phyloP scores from a whole-genome alignment of 1,284 basidiomycete species.

The Pseudozyma pruni region DNA sequence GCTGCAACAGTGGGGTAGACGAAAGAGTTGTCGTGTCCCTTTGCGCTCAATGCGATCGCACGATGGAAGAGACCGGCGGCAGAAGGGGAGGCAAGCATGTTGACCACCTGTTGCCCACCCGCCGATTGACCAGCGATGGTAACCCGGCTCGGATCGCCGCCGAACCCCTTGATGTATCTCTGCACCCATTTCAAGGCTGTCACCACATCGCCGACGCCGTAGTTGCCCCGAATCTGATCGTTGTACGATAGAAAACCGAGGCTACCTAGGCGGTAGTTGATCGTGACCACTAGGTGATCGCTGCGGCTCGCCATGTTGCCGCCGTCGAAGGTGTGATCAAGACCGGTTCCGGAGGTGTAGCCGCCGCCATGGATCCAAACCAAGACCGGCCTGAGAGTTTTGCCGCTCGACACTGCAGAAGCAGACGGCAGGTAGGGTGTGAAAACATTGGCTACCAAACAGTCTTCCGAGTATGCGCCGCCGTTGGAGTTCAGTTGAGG shows the following conservation, averaged over 20 bases:
- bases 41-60: conserved; percentile 37
- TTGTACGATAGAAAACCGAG: conserved; percentile 49
- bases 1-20: conserved; percentile 21
- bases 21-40: conserved; percentile 27
- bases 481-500: conserved; percentile 17
- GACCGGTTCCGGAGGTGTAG: conserved; percentile 69
- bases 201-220: conserved; percentile 59
- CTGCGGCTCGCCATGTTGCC: conserved; percentile 70
- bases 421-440: conserved; percentile 70
- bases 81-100: conserved; percentile 37
- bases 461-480: conserved; percentile 67
- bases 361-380: conserved; percentile 70
- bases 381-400: conserved; percentile 72
- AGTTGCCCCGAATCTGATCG: conserved; percentile 54
- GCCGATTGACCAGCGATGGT: conserved; percentile 88
- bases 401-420: conserved; percentile 1
- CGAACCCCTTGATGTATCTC: conserved; percentile 73
- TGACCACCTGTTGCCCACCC: conserved; percentile 72
- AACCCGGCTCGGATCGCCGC: conserved; percentile 75
- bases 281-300: conserved; percentile 72
- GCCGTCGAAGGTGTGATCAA: conserved; percentile 70
- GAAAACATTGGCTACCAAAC: conserved; percentile 74
- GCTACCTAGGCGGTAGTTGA: conserved; percentile 71
- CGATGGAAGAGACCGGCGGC: conserved; percentile 38
- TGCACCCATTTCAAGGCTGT: conserved; percentile 72